Conservation (phyloP, 345 rosid species). For the Raphanus sativus region DNA sequence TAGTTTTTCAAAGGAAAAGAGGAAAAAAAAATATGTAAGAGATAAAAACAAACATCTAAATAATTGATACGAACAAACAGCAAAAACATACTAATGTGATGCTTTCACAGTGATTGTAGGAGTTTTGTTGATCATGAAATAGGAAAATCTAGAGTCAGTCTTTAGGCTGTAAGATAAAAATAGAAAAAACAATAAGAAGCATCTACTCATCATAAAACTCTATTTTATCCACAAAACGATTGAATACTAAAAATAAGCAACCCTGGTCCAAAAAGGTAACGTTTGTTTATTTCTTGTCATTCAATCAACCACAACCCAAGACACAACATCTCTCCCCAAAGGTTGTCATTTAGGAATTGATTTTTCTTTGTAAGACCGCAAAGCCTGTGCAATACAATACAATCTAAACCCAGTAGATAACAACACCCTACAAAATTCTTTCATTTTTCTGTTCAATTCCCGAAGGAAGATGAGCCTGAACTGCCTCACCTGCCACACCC, state of each 20-base stretch:
- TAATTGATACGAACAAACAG: neutral
- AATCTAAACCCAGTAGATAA: neutral
- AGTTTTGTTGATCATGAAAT: neutral
- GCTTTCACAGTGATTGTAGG: neutral
- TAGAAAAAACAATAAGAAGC: neutral
- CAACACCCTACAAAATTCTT: neutral
- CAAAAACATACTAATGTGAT: neutral
- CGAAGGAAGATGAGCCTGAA: slow-evolving; percentile 52
- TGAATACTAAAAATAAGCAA: slow-evolving; percentile 21
- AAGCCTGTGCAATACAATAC: neutral
- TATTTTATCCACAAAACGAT: slow-evolving; percentile 1
- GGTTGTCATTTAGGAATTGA: slow-evolving; percentile 3
- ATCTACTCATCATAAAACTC: neutral
- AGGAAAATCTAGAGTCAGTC: too few species aligned
- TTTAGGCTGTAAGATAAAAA: neutral
- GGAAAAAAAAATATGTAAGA: neutral
- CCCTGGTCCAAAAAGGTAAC: neutral
- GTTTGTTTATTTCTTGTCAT: slow-evolving; percentile 19
- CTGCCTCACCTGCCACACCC: slow-evolving; percentile 60
- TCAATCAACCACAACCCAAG: slow-evolving; percentile 18
- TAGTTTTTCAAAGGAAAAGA: neutral
- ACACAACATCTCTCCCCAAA: slow-evolving; percentile 16
- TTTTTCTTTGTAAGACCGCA: neutral
- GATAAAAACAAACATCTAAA: too few species aligned
- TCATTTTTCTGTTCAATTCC: neutral